A percentile compares a stretch with the other conserved stretches of the same genome.
These are phyloP conservation scores for Magnolia sinica DNA, from an alignment of 164 flowering plant species.

Conservation along the genomic window DNA sequence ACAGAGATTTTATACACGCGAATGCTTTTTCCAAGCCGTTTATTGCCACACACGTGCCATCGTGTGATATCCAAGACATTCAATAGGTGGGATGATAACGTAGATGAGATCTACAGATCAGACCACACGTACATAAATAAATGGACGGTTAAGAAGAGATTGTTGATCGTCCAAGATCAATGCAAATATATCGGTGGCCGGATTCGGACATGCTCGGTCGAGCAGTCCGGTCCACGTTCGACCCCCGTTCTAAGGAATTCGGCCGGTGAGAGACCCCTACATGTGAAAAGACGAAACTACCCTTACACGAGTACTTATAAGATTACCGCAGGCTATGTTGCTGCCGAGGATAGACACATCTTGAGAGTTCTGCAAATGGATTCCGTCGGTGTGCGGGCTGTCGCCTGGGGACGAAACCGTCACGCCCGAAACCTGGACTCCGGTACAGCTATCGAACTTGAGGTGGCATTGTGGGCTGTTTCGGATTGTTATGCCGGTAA, in stretches of 20 bases:
- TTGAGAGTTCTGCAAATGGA: conserved; percentile 39
- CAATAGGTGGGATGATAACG: not conserved
- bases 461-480: conserved; percentile 45
- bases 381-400: conserved; percentile 46
- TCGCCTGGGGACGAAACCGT: conserved; percentile 31
- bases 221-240: no score
- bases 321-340: conserved; percentile 36
- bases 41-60: no score
- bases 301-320: not conserved
- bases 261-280: no score
- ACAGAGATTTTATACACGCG: no score
- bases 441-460: conserved; percentile 37
- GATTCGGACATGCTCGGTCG: no score
- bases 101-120: not conserved
- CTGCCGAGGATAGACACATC: conserved; percentile 27
- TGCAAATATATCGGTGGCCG: no score
- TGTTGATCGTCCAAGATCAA: not conserved
- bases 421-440: conserved; percentile 25
- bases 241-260: not conserved
- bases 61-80: no score
- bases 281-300: not conserved
- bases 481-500: conserved; percentile 29
- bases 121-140: not conserved
- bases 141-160: not conserved
- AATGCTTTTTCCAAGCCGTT: no score